These are phyloP conservation scores for Gigaspora rosea DNA, from an alignment of 192 early-diverging fungal genomes.

Conservation along the genomic window DNA sequence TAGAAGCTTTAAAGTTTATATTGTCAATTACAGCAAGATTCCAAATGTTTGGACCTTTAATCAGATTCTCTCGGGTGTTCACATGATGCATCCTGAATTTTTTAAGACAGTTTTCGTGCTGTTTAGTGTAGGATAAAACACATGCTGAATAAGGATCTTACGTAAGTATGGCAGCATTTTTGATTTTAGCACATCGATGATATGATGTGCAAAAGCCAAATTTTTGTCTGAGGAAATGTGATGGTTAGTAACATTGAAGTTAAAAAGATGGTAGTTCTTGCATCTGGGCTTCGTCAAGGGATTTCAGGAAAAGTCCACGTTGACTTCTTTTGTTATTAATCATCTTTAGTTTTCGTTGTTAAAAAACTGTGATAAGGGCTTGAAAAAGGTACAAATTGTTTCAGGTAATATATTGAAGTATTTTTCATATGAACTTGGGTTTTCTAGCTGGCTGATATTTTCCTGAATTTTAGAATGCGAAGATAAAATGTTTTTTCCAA, in stretches of 20 bases:
- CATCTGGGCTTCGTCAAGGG: background rate
- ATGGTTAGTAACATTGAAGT: background rate
- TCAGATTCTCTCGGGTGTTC: background rate
- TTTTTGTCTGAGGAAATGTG: background rate
- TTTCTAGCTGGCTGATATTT: too few species aligned
- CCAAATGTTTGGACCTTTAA: slow-evolving; percentile 1
- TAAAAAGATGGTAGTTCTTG: background rate
- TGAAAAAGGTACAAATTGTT: background rate
- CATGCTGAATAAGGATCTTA: background rate
- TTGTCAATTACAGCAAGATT: slow-evolving; percentile 10
- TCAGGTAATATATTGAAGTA: background rate
- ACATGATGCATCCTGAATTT: background rate
- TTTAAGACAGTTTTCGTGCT: slow-evolving; percentile 6
- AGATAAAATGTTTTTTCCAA: too few species aligned
- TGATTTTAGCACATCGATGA: slow-evolving; percentile 10
- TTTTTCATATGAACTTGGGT: too few species aligned
- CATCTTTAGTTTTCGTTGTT: background rate
- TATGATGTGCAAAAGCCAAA: slow-evolving; percentile 1
- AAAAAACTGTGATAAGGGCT: background rate
- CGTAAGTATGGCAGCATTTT: slow-evolving; percentile 13
- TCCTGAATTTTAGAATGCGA: too few species aligned
- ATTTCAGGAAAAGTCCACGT: background rate
- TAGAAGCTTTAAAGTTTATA: slow-evolving; percentile 20
- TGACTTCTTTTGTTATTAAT: background rate
- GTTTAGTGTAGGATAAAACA: slow-evolving; percentile 13